phyloP scores from a whole-genome alignment of 1,139 yeast species.

The Blastobotrys capitulatus region DNA sequence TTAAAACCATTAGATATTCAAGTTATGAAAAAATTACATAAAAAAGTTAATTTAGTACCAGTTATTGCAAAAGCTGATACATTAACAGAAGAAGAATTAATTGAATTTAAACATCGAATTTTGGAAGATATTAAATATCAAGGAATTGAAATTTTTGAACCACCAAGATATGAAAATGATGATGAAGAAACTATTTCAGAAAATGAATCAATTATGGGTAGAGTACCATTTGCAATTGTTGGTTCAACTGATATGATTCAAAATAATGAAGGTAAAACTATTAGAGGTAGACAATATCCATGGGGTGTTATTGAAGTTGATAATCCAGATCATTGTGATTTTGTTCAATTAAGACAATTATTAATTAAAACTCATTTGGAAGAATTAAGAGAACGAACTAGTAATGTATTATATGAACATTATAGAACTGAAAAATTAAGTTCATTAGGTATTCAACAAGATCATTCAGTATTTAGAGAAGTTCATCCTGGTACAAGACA shows the following conservation, averaged over 20 bases:
- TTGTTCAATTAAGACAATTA: constrained; percentile 82
- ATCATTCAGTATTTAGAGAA: constrained; percentile 83
- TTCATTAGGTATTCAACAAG: constrained; percentile 88
- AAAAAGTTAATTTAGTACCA: constrained; percentile 90
- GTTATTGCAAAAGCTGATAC: constrained; percentile 94
- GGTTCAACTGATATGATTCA: constrained; percentile 79
- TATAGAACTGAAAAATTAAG: constrained; percentile 81
- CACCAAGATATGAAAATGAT: constrained; percentile 74
- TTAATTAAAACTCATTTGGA: constrained; percentile 87
- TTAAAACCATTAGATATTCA: constrained; percentile 84
- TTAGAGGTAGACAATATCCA: constrained; percentile 92
- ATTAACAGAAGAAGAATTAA: constrained; percentile 80
- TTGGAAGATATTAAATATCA: constrained; percentile 71
- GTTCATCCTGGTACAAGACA: constrained; percentile 91
- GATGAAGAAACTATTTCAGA: constrained; percentile 71
- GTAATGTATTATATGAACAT: constrained; percentile 71
- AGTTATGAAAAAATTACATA: constrained; percentile 83
- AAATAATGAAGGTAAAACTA: constrained; percentile 62
- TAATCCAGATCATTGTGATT: constrained; percentile 91
- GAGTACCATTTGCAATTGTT: constrained; percentile 89
- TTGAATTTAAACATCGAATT: constrained; percentile 62
- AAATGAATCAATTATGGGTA: constrained; percentile 60
- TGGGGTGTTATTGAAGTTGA: constrained; percentile 98
- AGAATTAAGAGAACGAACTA: constrained; percentile 86
- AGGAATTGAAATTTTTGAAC: constrained; percentile 72